phyloP scores from a whole-genome alignment of 495 filamentous ascomycete genomes.

The Penicillium bialowiezense region DNA sequence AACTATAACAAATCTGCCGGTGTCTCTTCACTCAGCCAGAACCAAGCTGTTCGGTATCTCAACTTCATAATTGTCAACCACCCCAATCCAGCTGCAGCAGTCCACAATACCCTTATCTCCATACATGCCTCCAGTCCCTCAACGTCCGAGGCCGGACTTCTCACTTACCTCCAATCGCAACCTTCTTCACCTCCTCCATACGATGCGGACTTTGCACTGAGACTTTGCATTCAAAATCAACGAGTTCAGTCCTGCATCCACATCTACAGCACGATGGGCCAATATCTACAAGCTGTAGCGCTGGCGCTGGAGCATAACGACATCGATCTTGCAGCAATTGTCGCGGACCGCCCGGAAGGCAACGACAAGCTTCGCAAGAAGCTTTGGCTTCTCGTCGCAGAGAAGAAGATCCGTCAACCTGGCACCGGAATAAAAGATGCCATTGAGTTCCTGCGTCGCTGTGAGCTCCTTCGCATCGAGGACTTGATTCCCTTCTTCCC shows the following conservation, averaged over 20 bases:
- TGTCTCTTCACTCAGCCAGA: slow-evolving; percentile 53
- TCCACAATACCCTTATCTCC: slow-evolving; percentile 95
- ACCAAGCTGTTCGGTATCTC: slow-evolving; percentile 93
- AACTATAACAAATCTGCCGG: slow-evolving; percentile 78
- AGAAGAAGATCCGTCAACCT: slow-evolving; percentile 81
- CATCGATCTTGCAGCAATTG: slow-evolving; percentile 80
- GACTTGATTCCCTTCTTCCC: slow-evolving; percentile 98
- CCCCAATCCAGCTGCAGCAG: slow-evolving; percentile 77
- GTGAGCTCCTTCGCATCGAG: slow-evolving; percentile 89
- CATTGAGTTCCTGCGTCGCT: slow-evolving; percentile 89
- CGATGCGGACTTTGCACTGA: slow-evolving; percentile 95
- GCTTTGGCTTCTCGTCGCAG: slow-evolving; percentile 90
- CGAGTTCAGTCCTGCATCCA: slow-evolving; percentile 91
- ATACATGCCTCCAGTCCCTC: slow-evolving; percentile 89
- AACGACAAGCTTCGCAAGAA: slow-evolving; percentile 83
- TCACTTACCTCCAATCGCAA: slow-evolving; percentile 81
- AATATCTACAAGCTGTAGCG: slow-evolving; percentile 88
- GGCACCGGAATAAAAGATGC: slow-evolving; percentile 85
- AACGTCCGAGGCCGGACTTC: slow-evolving; percentile 75
- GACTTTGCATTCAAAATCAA: slow-evolving; percentile 89
- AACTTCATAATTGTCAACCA: slow-evolving; percentile 90
- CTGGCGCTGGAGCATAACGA: slow-evolving; percentile 85
- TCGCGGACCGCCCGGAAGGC: slow-evolving; percentile 81
- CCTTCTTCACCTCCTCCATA: slow-evolving; percentile 73
- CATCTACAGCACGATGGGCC: slow-evolving; percentile 93